Conservation (phyloP, 176 grass and related monocot genomes). For the Avena insularis region DNA sequence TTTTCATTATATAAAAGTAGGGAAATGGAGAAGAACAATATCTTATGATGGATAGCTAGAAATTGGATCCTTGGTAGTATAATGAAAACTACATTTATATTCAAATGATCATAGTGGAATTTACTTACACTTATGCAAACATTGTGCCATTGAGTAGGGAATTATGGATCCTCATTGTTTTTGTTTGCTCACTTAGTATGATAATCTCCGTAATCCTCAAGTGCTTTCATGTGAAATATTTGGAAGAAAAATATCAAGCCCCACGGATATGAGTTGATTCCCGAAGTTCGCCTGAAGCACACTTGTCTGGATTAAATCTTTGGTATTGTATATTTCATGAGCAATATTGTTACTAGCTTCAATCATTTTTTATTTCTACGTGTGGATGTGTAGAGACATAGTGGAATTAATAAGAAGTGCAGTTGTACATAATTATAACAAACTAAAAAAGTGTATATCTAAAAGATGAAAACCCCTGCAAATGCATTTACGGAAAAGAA, state of each 20-base stretch:
- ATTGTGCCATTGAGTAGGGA: constrained; percentile 70
- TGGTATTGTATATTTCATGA: too few relatives aligned
- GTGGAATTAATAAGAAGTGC: too few relatives aligned
- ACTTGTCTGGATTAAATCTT: too few relatives aligned
- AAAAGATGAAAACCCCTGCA: too few relatives aligned
- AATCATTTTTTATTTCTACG: too few relatives aligned
- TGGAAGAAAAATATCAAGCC: constrained; percentile 5
- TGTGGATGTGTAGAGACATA: too few relatives aligned
- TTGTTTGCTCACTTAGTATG: constrained; percentile 74
- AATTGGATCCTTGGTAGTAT: constrained; percentile 75
- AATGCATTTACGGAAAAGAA: too few relatives aligned
- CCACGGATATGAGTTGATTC: constrained; percentile 63
- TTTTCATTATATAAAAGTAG: constrained; percentile 95
- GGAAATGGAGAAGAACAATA: constrained; percentile 92
- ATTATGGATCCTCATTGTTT: constrained; percentile 63
- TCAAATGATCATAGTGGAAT: constrained; percentile 86
- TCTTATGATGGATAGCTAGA: constrained; percentile 65
- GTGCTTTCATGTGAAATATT: constrained; percentile 67
- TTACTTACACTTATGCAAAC: constrained; percentile 78
- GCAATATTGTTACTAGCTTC: too few relatives aligned
- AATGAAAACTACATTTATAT: constrained; percentile 63
- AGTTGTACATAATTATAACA: too few relatives aligned
- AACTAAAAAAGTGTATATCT: too few relatives aligned
- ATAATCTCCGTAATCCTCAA: constrained; percentile 72
- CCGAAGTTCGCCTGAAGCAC: constrained; percentile 38